Base-by-base conservation (phyloP, 2,329 filamentous ascomycete genomes). In the Neofusicoccum laricinum region DNA sequence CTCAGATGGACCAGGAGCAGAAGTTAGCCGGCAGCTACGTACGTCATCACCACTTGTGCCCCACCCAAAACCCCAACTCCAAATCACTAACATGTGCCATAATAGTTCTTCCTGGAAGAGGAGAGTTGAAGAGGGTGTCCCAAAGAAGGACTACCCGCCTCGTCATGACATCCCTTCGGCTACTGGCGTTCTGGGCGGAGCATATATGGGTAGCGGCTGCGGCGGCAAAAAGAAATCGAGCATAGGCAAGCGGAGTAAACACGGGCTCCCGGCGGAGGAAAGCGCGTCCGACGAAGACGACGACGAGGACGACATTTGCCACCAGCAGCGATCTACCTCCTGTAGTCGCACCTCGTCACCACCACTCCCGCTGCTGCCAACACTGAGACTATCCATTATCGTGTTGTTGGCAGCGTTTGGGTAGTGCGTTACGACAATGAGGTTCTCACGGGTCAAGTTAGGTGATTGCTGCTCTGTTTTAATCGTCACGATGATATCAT, bases 1-100 rank as follows among this genome's bases (percentile, higher is more conserved):
- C 91, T 76, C 95, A 99, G 83, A 86, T 98, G 71, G 95, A 99
- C 79, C 93, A 97, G 78, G 95, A 98, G 77, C 95, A 99, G 85
- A 99, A 99, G 85, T 72, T 93, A 73, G 81, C 80, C 69, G 96
- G 96, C 72, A 98, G 98, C 82, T 99, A 90, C 83, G 89, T 92
- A 84, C 84, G 88, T 86, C 51, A 46, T 49, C 32, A 41, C 50
- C 4, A 7, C n/a, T n/a, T 4, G 6, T 30, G 32, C 6, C 21
- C 14, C 1, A 25, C 25, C 25, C 25, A 1, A 30, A 30, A 6
- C 25, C 25, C 25, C 25, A 30, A 10, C 6, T 17, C 6, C 10
- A 40, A 32, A 43, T 59, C 59, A 17, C 58, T 67, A 50, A 63
- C 45, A n/a, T 21, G 17, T 14, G 10, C 14, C 10, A 62, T 12